Base-by-base conservation (phyloP, 176 grass and related monocot genomes). In the Carex myosuroides region DNA sequence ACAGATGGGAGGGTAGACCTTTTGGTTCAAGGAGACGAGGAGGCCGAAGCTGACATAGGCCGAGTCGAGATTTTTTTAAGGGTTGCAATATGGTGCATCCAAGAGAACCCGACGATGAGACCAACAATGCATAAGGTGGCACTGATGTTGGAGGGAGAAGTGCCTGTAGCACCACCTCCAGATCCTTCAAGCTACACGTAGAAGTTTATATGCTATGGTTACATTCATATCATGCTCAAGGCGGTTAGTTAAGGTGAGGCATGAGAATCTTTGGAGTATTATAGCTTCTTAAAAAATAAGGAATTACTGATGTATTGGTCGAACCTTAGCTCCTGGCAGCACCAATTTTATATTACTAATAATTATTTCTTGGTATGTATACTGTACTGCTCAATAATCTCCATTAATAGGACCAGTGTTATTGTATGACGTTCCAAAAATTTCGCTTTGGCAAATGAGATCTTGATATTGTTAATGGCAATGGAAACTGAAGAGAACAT, bases 101-200 rank as follows among this genome's bases (percentile, higher is more conserved):
- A 89, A 56, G 82, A 91, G 86, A 86, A 88, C 21, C 83, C 89
- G 0, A 5, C 21, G 20, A 77, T 83, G 29, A 58, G 86, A 32
- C 89, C 83, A 37, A 68, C 68, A 14, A 86, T 85, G 73, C 82
- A 80, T 41, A 88, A 68, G 67, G 79, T 79, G 70, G 60, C 55
- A 44, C 82, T 71, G 42, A 81, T 89, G 82, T 66, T 90, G 14
- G 84, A 90, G 84, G 87, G 84, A 87, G 86, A n/a, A 41, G 66
- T 71, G 30, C 62, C 80, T 64, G 84, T 90, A 59, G 24, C 39
- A 66, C 33, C 62, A 67, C 80, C 69, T 62, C 86, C 82, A 20
- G 81, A 89, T 85, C 86, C 88, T 60, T 80, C 85, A 66, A 22
- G 66, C 18, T 26, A 50, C 64, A 66, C 58, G 22, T 72, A 44